Conservation (phyloP, 306 rosid species). For the Hylodesmum podocarpum region DNA sequence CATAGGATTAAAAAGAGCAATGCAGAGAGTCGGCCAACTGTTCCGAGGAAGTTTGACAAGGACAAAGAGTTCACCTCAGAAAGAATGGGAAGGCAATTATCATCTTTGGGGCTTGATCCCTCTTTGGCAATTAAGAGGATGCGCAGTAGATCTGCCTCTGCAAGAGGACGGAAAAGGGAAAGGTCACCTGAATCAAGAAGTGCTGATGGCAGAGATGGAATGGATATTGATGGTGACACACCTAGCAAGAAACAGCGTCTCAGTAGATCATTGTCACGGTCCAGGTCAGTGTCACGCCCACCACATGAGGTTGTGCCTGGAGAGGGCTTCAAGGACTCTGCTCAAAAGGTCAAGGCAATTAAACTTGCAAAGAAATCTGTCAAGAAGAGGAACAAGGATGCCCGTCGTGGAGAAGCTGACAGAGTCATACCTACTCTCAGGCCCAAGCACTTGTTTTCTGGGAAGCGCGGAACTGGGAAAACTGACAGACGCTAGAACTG, state of each 20-base stretch:
- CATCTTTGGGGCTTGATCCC: constrained; percentile 74
- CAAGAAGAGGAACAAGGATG: constrained; percentile 74
- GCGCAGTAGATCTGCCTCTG: constrained; percentile 61
- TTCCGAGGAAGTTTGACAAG: constrained; percentile 80
- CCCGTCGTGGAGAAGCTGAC: constrained; percentile 92
- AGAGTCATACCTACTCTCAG: constrained; percentile 76
- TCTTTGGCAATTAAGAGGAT: constrained; percentile 61
- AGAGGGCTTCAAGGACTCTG: constrained; percentile 76
- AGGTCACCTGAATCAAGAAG: constrained; percentile 54
- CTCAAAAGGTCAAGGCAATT: constrained; percentile 71
- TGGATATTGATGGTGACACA: constrained; percentile 72
- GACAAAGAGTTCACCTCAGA: constrained; percentile 56
- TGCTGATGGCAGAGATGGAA: constrained; percentile 41
- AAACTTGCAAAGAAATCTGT: constrained; percentile 60
- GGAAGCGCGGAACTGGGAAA: constrained; percentile 76
- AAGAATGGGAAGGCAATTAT: constrained; percentile 88
- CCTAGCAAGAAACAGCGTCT: constrained; percentile 66
- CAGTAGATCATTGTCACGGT: constrained; percentile 50
- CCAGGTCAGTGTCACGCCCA: constrained; percentile 63
- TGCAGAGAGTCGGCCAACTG: constrained; percentile 78
- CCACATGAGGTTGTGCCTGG: constrained; percentile 78
- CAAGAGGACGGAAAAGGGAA: constrained; percentile 70
- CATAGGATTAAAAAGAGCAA: constrained; percentile 89
- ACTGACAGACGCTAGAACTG: constrained; percentile 67
- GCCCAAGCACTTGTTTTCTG: constrained; percentile 84